Evolutionary conservation across 2,329 filamentous ascomycete genomes (phyloP).

Genomic region (Ilyonectria sp.): DNA sequence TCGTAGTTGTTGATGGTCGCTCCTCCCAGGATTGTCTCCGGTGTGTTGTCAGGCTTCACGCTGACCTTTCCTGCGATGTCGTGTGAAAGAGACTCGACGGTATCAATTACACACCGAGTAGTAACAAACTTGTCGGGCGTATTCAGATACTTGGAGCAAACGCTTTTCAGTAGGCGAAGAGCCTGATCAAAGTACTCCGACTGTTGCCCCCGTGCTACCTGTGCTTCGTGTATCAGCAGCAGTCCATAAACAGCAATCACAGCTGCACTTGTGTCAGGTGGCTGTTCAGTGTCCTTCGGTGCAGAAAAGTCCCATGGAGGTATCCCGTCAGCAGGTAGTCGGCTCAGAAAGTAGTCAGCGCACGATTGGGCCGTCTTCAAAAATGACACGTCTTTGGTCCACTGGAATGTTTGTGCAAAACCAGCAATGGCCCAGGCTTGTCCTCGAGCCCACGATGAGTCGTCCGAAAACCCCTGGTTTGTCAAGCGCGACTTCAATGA

Average conservation of each 20-base stretch:
- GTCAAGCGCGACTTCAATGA: constrained; percentile 58
- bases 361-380: constrained; percentile 59
- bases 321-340: constrained; percentile 37
- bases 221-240: constrained; percentile 52
- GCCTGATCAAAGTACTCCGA: constrained; percentile 30
- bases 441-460: constrained; percentile 63
- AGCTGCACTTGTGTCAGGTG: constrained; percentile 56
- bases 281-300: constrained; percentile 41
- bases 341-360: constrained; percentile 61
- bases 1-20: constrained; percentile 64
- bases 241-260: constrained; percentile 58
- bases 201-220: constrained; percentile 34
- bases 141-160: constrained; percentile 43
- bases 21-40: constrained; percentile 61
- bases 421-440: constrained; percentile 66
- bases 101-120: constrained; percentile 32
- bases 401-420: constrained; percentile 62
- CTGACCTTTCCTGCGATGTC: neutral
- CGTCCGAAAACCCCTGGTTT: constrained; percentile 62
- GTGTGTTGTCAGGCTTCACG: neutral
- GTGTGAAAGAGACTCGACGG: constrained; percentile 38
- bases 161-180: constrained; percentile 12
- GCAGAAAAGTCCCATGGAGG: constrained; percentile 67
- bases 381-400: constrained; percentile 60
- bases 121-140: neutral